Base-by-base conservation (phyloP, 75 land plant species). In the Pinus albicaulis region DNA sequence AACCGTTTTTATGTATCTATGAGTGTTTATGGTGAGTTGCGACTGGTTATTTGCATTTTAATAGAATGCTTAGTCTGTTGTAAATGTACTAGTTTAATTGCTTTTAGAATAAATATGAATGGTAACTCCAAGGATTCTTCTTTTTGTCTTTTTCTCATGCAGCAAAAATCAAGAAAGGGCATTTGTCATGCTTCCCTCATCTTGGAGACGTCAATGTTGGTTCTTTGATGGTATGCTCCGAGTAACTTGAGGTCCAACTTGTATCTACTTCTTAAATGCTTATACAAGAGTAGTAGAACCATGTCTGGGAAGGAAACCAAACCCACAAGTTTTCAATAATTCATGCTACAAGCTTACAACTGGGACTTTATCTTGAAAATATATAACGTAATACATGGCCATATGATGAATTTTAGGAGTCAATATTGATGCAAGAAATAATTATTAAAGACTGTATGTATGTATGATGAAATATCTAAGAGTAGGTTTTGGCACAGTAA, bases 171-270 rank as follows among this genome's bases (percentile, higher is more conserved):
- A 66, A 20, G 68, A 64, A 64, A 5, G 68, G 68, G 68, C 68
- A 64, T 64, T 64, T 64, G 15, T 34, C 34, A 34, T 66, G 70
- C 48, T 66, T 66, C 70, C 70, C 70, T 66, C 70, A 66, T 66
- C 38, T 31, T 66, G 48, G 70, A 2, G 70, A 66, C 5, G 26
- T 66, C 14, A 22, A 66, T 38, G 38, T 66, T 38, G 48, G 48
- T 26, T 8, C 70, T 66, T 66, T 66, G 70, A 65, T 65, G 69
- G 69, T 65, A 65, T 17, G 69, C 44, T 34, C 20, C 19, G 26
- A 14, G 41, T 65, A 20, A 36, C 36, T 44, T 7, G 8, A 44
- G 7, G 48, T 44, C 48, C 8, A 44, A 44, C 48, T 44, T 44
- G 7, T 44, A 8, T 44, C 0, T 5, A 44, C 48, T 44, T 44